Evolutionary conservation across 176 grass and related monocot genomes (phyloP), one percentile per base, ranked within the genome.

Genomic region (Saccharum officinarum): DNA sequence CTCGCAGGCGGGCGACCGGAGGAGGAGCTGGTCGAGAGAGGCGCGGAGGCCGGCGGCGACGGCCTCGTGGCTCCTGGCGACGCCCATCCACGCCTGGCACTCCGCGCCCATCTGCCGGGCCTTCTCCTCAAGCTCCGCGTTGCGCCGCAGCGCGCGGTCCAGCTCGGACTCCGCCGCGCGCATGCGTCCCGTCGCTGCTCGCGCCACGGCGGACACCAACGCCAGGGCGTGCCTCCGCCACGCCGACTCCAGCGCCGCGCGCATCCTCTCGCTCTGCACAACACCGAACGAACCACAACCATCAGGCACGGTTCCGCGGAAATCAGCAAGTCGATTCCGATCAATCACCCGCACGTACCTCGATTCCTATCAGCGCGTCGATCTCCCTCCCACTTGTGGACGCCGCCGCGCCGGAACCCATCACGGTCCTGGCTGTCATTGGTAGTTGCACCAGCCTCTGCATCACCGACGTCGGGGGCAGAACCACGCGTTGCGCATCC

Each of bases 121-220:
- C 63, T 38, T 73, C 70, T 88, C 87, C 31, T 93, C 85, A 5
- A 97, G 80, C 77, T 97, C 87, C n/a, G 57, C 72, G 71, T 83
- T 90, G 16, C 89, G 85, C 61, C 67, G 73, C 4, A 79, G 66
- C 12, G 87, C 82, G 12, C 33, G 73, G 7, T 88, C 85, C 69
- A 94, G 85, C 40, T 86, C 89, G 4, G 82, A 67, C 61, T 97
- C 89, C 45, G 60, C 79, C 10, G 75, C 79, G 41, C 67, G 66
- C 36, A 88, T 9, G 33, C 59, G 75, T 3, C 3, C 28, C 6
- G 67, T 18, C 7, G 83, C 71, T 0, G 42, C 55, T 33, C 83
- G 82, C 4, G 10, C 67, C 41, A 49, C 62, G 8, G 79, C 71
- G 11, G 88, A 39, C 11, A 88, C 20, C 20, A 97, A 30, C 50